Conservation (phyloP, 352 stramenopile genomes). For the Elongisporangium anandrum region DNA sequence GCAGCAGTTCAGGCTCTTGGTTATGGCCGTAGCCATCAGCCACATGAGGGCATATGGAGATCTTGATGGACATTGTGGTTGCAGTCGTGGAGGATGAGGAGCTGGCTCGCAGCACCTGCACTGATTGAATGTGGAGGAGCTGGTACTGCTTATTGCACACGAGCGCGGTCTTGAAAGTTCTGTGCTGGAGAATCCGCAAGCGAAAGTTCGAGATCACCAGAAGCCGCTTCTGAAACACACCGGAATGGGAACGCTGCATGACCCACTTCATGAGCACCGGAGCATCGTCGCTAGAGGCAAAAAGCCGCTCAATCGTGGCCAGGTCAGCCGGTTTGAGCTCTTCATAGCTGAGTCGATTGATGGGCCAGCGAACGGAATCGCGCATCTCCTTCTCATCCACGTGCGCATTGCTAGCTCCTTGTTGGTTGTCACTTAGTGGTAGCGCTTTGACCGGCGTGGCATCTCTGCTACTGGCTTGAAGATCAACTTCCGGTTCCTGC, state of each 20-base stretch:
- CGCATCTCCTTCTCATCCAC: conserved; percentile 12
- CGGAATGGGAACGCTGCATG: conserved; percentile 31
- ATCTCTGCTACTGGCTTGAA: background rate
- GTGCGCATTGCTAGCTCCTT: conserved; percentile 6
- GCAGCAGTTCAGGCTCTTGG: conserved; percentile 19
- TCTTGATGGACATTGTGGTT: conserved; percentile 25
- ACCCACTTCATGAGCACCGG: conserved; percentile 64
- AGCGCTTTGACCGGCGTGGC: background rate
- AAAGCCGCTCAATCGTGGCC: conserved; percentile 41
- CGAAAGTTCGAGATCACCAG: conserved; percentile 55
- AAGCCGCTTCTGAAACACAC: conserved; percentile 39
- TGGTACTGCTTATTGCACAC: conserved; percentile 28
- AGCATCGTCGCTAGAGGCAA: conserved; percentile 33
- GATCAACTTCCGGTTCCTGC: background rate
- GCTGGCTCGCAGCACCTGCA: conserved; percentile 26
- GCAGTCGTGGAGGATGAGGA: conserved; percentile 3
- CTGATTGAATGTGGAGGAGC: conserved; percentile 36
- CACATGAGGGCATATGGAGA: conserved; percentile 15
- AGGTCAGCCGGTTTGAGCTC: conserved; percentile 42
- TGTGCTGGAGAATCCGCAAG: conserved; percentile 42
- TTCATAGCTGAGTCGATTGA: conserved; percentile 63
- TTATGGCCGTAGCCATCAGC: conserved; percentile 1
- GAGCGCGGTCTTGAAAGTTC: conserved; percentile 37
- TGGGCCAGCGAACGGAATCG: conserved; percentile 38
- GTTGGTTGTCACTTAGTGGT: background rate